Evolutionary conservation across 805 yeast species (phyloP), one percentile per base, ranked within the genome.

Genomic region (Wickerhamomyces kurtzmanii): DNA sequence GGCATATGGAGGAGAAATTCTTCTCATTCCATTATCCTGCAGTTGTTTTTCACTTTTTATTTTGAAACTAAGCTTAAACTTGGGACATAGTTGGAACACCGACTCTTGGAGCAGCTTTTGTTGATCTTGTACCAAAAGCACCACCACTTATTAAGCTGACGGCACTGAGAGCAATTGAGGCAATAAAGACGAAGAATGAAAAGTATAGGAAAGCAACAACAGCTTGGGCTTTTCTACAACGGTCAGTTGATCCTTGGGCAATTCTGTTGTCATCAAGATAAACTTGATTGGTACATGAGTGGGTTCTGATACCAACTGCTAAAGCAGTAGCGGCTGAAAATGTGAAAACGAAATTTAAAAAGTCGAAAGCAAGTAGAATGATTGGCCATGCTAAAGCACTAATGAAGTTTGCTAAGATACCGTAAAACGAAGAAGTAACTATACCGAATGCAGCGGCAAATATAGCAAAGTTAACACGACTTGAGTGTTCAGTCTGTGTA

Each of bases 141-240:
- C 71, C 66, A 38, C 83, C 77, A 38, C 68, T 53, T 47, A 73
- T 53, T 55, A 81, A 55, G 29, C 73, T 64, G 36, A 68, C 55
- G 28, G 55, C 40, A 31, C 77, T 66, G 53, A 74, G 52, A 37
- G 59, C 59, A 36, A 71, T 47, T 40, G 86, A 71, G 45, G 68
- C 80, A 39, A 84, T 56, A 55, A 84, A 80, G 53, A 77, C 58
- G 51, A 75, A 72, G 68, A 80, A 75, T 32, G 91, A 69, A 58
- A 91, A 77, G 79, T 74, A 91, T 50, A 81, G 68, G 75, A 83
- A 82, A 29, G 87, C 86, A 44, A 65, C 68, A 12, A 79, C 55
- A 37, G 85, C 85, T 70, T 91, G 97, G 31, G 94, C 86, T 65
- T 84, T 78, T 70, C 96, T 83, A 67, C 99, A 91, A 68, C 97